Base-by-base conservation (phyloP, 495 filamentous ascomycete genomes). In the Hypoxylon crocopeplum region DNA sequence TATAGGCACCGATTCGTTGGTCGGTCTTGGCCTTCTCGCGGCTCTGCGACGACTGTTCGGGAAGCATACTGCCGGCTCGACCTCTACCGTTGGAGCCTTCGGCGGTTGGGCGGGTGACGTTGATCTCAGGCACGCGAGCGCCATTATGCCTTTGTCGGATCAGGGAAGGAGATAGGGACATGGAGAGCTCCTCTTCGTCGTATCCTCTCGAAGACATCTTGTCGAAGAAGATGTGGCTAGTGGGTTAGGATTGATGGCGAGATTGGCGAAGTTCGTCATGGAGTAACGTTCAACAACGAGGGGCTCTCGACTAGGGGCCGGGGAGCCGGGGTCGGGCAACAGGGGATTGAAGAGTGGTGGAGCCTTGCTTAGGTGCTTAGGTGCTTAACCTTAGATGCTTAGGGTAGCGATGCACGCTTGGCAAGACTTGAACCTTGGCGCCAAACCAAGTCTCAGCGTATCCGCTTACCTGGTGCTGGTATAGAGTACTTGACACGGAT, bases 161-260 rank as follows among this genome's bases (percentile, higher is more conserved):
- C 62, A 86, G 76, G 33, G 88, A 82, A 7, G 78, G 76, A 13
- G 87, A 84, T 38, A 96, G 81, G 58, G 91, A 91, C 74, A 97
- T 88, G 69, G 92, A 90, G 40, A 97, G 86, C 76, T 97, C 92
- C 75, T 95, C 92, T 76, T 95, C 90, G 71, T 97, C 90, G 69
- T 85, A 83, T 42, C 74, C 75, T 65, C 67, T 52, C 19, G 80
- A 78, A 30, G 83, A 75, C 84, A 87, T 88, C 67, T 57, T 63
- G 64, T 55, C 22, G 48, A 41, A 56, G 63, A 34, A 34, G 32
- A n/a, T 34, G 12, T 5, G 7, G 7, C 19, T 29, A n/a, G 12
- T n/a, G 22, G 21, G 27, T 29, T 62, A 12, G 22, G 15, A 33
- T 44, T 60, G 62, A 65, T 55, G 62, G 45, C 39, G 62, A 59